Percentiles rank a stretch among this genome's conserved stretches.
Conservation (phyloP, 768 basidiomycete species). For the Mycena kentingensis region DNA sequence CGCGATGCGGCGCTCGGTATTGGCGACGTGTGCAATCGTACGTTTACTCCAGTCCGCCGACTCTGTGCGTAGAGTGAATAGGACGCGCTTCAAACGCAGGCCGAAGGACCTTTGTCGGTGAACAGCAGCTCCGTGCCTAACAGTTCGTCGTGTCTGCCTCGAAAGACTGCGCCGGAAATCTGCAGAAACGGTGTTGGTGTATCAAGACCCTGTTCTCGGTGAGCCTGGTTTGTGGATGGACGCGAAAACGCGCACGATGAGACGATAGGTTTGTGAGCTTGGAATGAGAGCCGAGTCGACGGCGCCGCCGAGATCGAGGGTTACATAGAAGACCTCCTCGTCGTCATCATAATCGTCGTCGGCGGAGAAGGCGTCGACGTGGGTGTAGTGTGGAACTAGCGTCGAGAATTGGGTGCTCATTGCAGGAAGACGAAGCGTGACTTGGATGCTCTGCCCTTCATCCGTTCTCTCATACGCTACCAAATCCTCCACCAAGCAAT, state of each 20-base stretch:
- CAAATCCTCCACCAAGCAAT: slow-evolving; percentile 51
- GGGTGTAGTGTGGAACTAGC: slow-evolving; percentile 54
- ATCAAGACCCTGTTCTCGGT: slow-evolving; percentile 61
- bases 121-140: slow-evolving; percentile 80
- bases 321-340: slow-evolving; percentile 68
- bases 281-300: slow-evolving; percentile 77
- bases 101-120: slow-evolving; percentile 59
- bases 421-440: slow-evolving; percentile 1
- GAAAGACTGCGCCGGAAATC: slow-evolving; percentile 72
- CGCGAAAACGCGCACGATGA: slow-evolving; percentile 58
- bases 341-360: slow-evolving; percentile 67
- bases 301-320: slow-evolving; percentile 71
- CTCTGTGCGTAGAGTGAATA: slow-evolving; percentile 32
- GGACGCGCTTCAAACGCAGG: background rate
- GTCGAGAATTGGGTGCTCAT: background rate
- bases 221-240: background rate
- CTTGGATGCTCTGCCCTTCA: slow-evolving; percentile 27
- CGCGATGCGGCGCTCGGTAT: slow-evolving; percentile 66
- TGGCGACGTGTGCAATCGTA: slow-evolving; percentile 56
- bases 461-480: slow-evolving; percentile 19
- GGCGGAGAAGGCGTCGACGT: slow-evolving; percentile 67
- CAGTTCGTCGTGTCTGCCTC: slow-evolving; percentile 66
- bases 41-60: slow-evolving; percentile 50
- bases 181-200: slow-evolving; percentile 78
- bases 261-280: slow-evolving; percentile 65